Conservation (phyloP, 2,329 filamentous ascomycete species). For the Ceratocystiopsis minuta region DNA sequence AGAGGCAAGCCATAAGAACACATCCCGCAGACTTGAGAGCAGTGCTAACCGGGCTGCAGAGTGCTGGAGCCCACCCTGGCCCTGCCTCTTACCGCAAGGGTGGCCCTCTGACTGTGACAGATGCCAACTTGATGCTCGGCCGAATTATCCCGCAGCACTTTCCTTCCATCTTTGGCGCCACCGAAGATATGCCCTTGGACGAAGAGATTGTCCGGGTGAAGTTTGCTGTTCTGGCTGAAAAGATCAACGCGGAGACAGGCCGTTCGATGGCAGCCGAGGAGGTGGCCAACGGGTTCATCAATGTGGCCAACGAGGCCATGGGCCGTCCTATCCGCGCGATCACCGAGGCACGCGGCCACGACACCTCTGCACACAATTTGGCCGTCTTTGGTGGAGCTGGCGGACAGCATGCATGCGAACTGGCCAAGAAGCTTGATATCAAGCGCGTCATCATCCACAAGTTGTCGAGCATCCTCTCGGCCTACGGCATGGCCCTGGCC, state of each 20-base stretch:
- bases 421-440: conserved; percentile 69
- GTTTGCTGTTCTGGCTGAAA: conserved; percentile 56
- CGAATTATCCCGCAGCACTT: conserved; percentile 77
- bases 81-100: conserved; percentile 82
- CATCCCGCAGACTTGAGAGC: too few relatives aligned
- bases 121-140: conserved; percentile 71
- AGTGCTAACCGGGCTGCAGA: too few relatives aligned
- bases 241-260: conserved; percentile 59
- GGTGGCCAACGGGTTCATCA: conserved; percentile 74
- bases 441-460: conserved; percentile 68
- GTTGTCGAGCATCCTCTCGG: conserved; percentile 75
- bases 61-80: conserved; percentile 69
- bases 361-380: conserved; percentile 73
- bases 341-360: conserved; percentile 84
- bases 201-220: conserved; percentile 53
- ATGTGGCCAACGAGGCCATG: conserved; percentile 83
- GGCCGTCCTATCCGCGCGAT: conserved; percentile 74
- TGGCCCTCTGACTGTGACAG: conserved; percentile 73
- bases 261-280: conserved; percentile 60
- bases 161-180: conserved; percentile 81
- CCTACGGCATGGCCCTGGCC: conserved; percentile 81
- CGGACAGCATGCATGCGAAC: conserved; percentile 76
- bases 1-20: too few relatives aligned
- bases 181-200: conserved; percentile 67
- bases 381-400: conserved; percentile 86